phyloP scores from a whole-genome alignment of 257 asterid genomes.

The Lycium barbarum region DNA sequence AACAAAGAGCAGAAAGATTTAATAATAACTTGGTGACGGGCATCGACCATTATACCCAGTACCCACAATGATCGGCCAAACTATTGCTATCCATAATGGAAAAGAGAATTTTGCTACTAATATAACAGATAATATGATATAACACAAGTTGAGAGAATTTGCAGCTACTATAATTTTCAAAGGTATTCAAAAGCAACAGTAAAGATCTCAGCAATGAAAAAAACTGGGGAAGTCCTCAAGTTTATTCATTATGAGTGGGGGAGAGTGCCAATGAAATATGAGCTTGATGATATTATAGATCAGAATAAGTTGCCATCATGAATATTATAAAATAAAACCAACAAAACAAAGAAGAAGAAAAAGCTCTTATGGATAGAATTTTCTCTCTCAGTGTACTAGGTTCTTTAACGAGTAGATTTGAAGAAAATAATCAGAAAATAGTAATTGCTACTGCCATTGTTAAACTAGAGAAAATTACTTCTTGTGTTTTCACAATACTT shows the following conservation, averaged over 20 bases:
- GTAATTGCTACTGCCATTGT: not conserved
- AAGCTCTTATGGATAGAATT: not conserved
- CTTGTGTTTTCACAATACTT: not conserved
- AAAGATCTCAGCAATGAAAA: not conserved
- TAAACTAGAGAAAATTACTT: conserved; percentile 6
- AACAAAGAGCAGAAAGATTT: not conserved
- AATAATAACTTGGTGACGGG: not conserved
- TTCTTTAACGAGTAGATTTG: not conserved
- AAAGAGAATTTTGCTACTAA: not conserved
- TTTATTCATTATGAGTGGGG: not conserved
- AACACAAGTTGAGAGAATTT: not conserved
- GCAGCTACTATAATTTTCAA: conserved; percentile 4
- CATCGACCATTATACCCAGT: not conserved
- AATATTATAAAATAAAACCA: conserved; percentile 5
- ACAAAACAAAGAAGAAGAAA: conserved; percentile 16
- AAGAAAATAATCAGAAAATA: conserved; percentile 8
- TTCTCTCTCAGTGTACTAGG: not conserved
- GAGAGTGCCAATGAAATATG: not conserved
- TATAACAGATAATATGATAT: not conserved
- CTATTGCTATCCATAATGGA: conserved; percentile 13
- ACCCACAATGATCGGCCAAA: conserved; percentile 31
- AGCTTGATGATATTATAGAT: not conserved
- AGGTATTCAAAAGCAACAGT: conserved; percentile 1
- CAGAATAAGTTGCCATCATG: not conserved
- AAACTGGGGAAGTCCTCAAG: conserved; percentile 15